Conservation (phyloP, 306 rosid genomes). For the Acacia crassicarpa region DNA sequence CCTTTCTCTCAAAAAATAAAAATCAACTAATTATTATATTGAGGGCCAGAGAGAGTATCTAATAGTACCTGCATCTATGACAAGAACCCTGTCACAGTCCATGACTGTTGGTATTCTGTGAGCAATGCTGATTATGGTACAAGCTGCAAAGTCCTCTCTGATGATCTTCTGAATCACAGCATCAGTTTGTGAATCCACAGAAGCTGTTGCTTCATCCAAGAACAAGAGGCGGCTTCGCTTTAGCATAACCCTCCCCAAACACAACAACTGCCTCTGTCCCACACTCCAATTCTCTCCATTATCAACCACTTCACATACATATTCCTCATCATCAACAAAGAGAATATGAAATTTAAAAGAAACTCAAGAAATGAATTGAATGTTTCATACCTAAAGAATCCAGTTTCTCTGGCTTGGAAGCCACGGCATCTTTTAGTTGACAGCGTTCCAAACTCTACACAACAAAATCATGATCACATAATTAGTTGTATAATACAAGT, state of each 20-base stretch:
- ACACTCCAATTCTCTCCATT: conserved; percentile 98
- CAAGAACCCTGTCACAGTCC: conserved; percentile 87
- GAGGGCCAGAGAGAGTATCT: no score
- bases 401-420: conserved; percentile 78
- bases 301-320: conserved; percentile 56
- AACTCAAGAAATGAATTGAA: conserved; percentile 22
- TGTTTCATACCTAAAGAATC: conserved; percentile 64
- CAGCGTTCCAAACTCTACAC: conserved; percentile 82
- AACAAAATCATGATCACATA: not conserved
- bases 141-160: conserved; percentile 78
- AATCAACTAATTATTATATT: no score
- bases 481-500: not conserved
- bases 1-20: no score
- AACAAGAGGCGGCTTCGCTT: conserved; percentile 82
- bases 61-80: conserved; percentile 93
- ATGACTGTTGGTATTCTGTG: conserved; percentile 96
- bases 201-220: conserved; percentile 97
- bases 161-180: conserved; percentile 84
- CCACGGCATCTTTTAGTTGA: conserved; percentile 86
- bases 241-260: conserved; percentile 91
- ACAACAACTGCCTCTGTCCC: conserved; percentile 94
- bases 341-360: conserved; percentile 15
- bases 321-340: not conserved
- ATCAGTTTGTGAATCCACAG: conserved; percentile 96
- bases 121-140: conserved; percentile 97